Base-by-base conservation (phyloP, 345 rosid genomes). In the Fremontodendron californicum region DNA sequence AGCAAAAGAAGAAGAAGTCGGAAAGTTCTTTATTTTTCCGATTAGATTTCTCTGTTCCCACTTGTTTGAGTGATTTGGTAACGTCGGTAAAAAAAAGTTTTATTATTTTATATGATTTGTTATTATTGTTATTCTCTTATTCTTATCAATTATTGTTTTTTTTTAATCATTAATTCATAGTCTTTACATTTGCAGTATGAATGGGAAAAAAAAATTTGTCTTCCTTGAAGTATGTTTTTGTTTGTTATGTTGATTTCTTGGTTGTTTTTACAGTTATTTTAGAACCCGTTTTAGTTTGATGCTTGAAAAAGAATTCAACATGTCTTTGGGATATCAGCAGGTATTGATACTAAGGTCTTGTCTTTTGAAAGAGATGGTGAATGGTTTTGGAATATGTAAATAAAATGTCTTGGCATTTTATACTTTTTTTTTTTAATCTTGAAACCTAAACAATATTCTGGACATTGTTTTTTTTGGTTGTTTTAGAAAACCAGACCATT, bases 11-110 rank as follows among this genome's bases (percentile, higher is more conserved):
- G 25, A 49, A 58, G 15, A 45, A 19, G 25, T 4, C 40, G 23
- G 68, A 43, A 74, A n/a, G 37, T 74, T 23, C 19, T 40, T 9
- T n/a, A n/a, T 65, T 57, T 58, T 55, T 40, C 63, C 67, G 57
- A 51, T 77, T 52, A 43, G 23, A n/a, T 9, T 65, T 40, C 29
- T 58, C 54, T 18, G 21, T 65, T 58, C 48, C 70, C 18, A 33
- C 35, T 43, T 76, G 75, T 62, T 78, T 23, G 35, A 64, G 46
- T 64, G 37, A 77, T 66, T 61, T 71, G 79, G 75, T 71, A 35
- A 74, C 63, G 54, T 71, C 55, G 61, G 79, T 68, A 27, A 72
- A 42, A 21, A 15, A 43, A 61, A 27, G 57, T 19, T 19, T n/a
- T 23, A 43, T 67, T 42, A 23, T 78, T 81, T 61, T 61, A 15